These are phyloP conservation scores for Neckera pumila DNA, from an alignment of 225 moss, liverwort and hornwort species.

Conservation along the genomic window DNA sequence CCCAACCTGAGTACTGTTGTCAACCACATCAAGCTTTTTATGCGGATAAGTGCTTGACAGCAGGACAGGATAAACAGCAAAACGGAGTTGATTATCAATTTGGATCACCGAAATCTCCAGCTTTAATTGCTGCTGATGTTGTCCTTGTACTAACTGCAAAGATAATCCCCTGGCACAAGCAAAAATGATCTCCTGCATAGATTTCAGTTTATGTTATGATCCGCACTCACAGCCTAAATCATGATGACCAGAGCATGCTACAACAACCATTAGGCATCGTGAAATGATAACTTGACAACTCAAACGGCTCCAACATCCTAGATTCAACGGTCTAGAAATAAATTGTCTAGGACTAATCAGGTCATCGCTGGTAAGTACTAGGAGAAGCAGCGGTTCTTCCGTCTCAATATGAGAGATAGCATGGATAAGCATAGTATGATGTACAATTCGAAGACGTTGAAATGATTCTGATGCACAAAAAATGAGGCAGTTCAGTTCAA, in stretches of 20 bases:
- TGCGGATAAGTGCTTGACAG: constrained; percentile 63
- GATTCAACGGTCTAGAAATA: neutral
- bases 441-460: neutral
- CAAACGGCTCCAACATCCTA: neutral
- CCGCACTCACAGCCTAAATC: neutral
- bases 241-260: neutral
- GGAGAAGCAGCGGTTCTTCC: neutral
- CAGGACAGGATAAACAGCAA: constrained; percentile 88
- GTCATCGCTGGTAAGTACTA: neutral
- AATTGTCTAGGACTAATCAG: neutral
- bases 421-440: neutral
- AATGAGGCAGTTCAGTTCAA: neutral
- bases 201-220: neutral
- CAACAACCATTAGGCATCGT: neutral
- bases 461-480: neutral
- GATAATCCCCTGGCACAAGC: constrained; percentile 64
- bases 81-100: constrained; percentile 88
- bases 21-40: constrained; percentile 9
- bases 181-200: constrained; percentile 73
- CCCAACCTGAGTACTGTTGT: neutral
- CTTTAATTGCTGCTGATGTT: constrained; percentile 75
- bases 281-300: neutral
- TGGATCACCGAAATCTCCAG: constrained; percentile 65
- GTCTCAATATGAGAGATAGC: neutral
- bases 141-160: constrained; percentile 67